These are phyloP conservation scores for Neonectria sp. DNA, from an alignment of 2,329 filamentous ascomycete species.

Conservation along the genomic window DNA sequence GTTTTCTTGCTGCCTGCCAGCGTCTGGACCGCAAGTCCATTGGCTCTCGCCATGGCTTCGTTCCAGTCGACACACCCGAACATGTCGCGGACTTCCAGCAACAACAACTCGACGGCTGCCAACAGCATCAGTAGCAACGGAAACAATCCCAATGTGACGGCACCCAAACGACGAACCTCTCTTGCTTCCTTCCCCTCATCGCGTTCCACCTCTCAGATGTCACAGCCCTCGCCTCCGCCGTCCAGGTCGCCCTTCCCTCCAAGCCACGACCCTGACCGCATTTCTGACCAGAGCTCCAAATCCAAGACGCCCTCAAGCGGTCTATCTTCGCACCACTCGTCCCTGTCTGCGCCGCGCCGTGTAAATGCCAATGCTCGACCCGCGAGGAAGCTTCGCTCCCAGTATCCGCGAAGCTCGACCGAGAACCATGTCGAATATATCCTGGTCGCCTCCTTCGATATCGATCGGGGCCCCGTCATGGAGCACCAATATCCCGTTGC, in stretches of 20 bases:
- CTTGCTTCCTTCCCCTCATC: constrained; percentile 76
- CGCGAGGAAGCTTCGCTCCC: constrained; percentile 75
- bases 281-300: constrained; percentile 72
- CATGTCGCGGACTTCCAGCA: constrained; percentile 54
- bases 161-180: constrained; percentile 64
- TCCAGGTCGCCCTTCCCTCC: constrained; percentile 69
- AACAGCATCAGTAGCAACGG: constrained; percentile 55
- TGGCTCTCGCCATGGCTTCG: constrained; percentile 43
- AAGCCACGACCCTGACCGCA: constrained; percentile 66
- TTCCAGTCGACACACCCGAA: constrained; percentile 58
- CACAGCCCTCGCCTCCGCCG: constrained; percentile 66
- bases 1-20: constrained; percentile 23
- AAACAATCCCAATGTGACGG: constrained; percentile 52
- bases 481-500: constrained; percentile 97
- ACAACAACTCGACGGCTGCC: constrained; percentile 38
- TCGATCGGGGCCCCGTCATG: constrained; percentile 96
- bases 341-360: constrained; percentile 67
- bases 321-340: constrained; percentile 74
- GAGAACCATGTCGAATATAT: constrained; percentile 99
- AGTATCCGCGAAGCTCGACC: constrained; percentile 80
- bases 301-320: constrained; percentile 73
- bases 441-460: constrained; percentile 96
- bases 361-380: constrained; percentile 66
- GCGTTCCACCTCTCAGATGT: constrained; percentile 71
- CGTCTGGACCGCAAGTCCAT: constrained; percentile 31